A percentile compares a stretch with the other conserved stretches of the same genome.
These are phyloP conservation scores for Papilionanthe hybrid DNA, from an alignment of 116 monocot species.

Conservation along the genomic window DNA sequence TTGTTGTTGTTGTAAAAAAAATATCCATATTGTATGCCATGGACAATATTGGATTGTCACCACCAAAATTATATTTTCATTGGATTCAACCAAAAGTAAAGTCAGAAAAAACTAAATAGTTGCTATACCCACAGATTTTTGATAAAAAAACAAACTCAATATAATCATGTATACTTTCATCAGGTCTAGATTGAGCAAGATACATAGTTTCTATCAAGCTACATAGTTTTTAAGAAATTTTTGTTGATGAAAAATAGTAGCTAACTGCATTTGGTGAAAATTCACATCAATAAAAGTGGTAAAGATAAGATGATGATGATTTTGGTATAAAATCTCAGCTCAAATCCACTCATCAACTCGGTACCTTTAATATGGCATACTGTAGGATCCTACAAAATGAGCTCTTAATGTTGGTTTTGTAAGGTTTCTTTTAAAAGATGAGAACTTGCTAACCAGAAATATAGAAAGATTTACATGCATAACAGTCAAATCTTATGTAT, in stretches of 20 bases:
- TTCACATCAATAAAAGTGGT: background rate
- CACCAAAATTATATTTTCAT: background rate
- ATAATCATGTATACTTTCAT: background rate
- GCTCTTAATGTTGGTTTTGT: background rate
- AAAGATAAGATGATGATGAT: background rate
- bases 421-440: background rate
- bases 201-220: background rate
- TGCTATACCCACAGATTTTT: background rate
- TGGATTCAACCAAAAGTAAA: background rate
- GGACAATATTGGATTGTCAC: background rate
- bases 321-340: background rate
- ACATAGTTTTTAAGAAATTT: background rate
- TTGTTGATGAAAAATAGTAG: background rate
- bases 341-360: background rate
- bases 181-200: background rate
- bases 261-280: background rate
- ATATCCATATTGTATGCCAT: background rate
- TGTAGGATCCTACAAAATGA: background rate
- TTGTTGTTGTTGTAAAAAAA: no score
- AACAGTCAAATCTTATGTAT: no score
- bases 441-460: background rate
- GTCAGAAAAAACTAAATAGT: background rate
- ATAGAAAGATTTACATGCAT: no score
- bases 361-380: no score
- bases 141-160: background rate